Evolutionary conservation across 176 grass and related monocot species (phyloP), one percentile per base, ranked within the genome.

Genomic region (Chrysopogon serrulatus): DNA sequence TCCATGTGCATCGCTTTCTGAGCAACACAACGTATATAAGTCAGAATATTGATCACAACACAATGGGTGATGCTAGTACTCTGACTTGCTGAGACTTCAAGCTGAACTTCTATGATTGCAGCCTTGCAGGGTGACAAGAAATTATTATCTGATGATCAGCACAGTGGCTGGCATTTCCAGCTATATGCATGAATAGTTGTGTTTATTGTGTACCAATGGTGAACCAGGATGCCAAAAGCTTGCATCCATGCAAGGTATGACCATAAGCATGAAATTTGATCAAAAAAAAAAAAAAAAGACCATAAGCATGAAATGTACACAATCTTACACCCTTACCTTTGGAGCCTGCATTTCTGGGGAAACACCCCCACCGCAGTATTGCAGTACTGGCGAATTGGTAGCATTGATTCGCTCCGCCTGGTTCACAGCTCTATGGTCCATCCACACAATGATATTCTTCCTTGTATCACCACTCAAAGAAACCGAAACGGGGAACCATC

Each of bases 261-360:
- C 48, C 71, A 77, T 21, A 70, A 15, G 19, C 19, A 24, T 15
- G n/a, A 30, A 71, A 49, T 59, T n/a, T n/a, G n/a, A n/a, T n/a
- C n/a, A n/a, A n/a, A n/a, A n/a, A n/a, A n/a, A n/a, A n/a, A n/a
- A n/a, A n/a, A n/a, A n/a, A n/a, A n/a, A n/a, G 37, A 47, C 48
- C 71, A 77, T 21, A 70, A 15, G 19, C 19, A 24, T 15, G n/a
- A 30, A 71, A 49, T 59, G 10, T 5, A 39, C 26, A 41, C 0
- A 19, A 53, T 76, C 48, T 62, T 62, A 63, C 27, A 73, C 23
- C 19, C 32, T 40, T 84, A 98, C 96, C 93, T 98, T 98, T 65
- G 96, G 96, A 54, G 96, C 82, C 84, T 98, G 93, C 96, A 98
- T 98, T 91, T 98, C 96, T 71, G 96, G 93, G 43, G 93, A 95